A percentile compares a stretch with the other conserved stretches of the same genome.
Conservation (phyloP, 2,329 filamentous ascomycete species). For the Plenodomus lindquistii region DNA sequence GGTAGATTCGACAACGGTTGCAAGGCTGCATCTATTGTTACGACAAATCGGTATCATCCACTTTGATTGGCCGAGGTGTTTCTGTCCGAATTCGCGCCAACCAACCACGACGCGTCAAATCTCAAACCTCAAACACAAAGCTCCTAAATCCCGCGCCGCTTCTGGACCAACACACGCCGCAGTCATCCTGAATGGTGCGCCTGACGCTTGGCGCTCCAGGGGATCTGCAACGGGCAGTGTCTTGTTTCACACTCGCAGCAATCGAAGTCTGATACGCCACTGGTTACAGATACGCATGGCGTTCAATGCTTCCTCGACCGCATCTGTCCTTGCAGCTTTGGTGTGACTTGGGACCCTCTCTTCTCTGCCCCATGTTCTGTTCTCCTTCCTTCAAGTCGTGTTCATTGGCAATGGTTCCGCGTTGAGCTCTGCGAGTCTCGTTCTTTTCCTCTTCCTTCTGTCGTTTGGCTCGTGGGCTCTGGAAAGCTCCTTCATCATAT, state of each 20-base stretch:
- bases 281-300: slow-evolving; percentile 37
- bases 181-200: slow-evolving; percentile 3
- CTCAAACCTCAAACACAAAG: slow-evolving; percentile 5
- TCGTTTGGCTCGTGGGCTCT: slow-evolving; percentile 38
- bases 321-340: slow-evolving; percentile 29
- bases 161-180: slow-evolving; percentile 13
- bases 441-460: slow-evolving; percentile 30
- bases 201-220: slow-evolving; percentile 19
- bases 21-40: not conserved
- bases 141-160: not conserved
- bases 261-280: slow-evolving; percentile 33
- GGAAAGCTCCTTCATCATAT: slow-evolving; percentile 19
- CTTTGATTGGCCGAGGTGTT: slow-evolving; percentile 28
- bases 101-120: slow-evolving; percentile 21
- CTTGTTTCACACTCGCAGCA: slow-evolving; percentile 28
- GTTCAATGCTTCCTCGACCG: slow-evolving; percentile 40
- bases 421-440: slow-evolving; percentile 43
- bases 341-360: slow-evolving; percentile 33
- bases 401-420: slow-evolving; percentile 44
- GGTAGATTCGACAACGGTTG: not conserved
- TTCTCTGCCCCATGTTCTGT: slow-evolving; percentile 30
- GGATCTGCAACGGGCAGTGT: slow-evolving; percentile 14
- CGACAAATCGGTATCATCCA: not conserved
- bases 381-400: slow-evolving; percentile 27
- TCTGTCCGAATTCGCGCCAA: slow-evolving; percentile 12